These are phyloP conservation scores for Penicillium robsamsonii DNA, from an alignment of 495 filamentous ascomycete genomes.

Conservation along the genomic window DNA sequence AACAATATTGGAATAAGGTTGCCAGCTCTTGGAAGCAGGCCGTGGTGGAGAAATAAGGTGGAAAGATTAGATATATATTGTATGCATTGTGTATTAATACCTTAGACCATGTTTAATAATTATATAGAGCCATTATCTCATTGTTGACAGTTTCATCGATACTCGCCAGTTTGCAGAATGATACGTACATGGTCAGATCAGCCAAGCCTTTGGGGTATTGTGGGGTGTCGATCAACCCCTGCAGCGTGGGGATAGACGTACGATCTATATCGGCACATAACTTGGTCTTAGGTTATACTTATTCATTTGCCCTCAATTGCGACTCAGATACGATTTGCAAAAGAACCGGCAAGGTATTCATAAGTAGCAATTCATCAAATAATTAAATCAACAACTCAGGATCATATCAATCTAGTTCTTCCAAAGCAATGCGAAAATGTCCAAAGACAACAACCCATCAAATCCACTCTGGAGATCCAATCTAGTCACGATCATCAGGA, in stretches of 20 bases:
- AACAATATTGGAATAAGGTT: slow-evolving; percentile 54
- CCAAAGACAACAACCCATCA: neutral
- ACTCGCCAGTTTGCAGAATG: neutral
- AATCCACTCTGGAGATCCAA: neutral
- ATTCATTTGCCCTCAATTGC: neutral
- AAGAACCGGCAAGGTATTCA: neutral
- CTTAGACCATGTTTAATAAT: slow-evolving; percentile 7
- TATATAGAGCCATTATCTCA: neutral
- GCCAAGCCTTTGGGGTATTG: no score
- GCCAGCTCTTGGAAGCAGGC: slow-evolving; percentile 39
- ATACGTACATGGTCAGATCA: neutral
- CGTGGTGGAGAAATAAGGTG: neutral
- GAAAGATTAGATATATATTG: neutral
- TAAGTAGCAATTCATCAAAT: neutral
- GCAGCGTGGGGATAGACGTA: neutral
- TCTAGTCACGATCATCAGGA: slow-evolving; percentile 44
- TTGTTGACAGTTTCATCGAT: neutral
- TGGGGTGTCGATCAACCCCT: neutral
- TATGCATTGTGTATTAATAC: slow-evolving; percentile 1
- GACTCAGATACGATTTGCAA: neutral
- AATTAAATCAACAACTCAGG: neutral
- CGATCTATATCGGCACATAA: neutral
- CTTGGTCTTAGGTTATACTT: neutral
- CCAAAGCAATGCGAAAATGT: neutral
- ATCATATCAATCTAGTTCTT: neutral